Evolutionary conservation across 345 rosid species (phyloP), one percentile per base, ranked within the genome.

Genomic region (Carallia brachiata): DNA sequence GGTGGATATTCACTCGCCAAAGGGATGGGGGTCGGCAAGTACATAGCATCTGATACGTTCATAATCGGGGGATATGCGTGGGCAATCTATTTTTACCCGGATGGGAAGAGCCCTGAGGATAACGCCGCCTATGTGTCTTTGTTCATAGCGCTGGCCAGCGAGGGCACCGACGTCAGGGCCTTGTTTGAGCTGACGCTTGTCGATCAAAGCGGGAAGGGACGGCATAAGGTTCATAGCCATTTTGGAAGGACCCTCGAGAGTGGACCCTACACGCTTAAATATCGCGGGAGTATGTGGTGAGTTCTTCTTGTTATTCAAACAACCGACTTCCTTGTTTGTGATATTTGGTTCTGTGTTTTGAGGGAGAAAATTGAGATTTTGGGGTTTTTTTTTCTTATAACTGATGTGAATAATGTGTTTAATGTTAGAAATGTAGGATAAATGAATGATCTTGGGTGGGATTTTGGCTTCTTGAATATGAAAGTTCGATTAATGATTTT

Each of bases 271-370:
- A 78, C 83, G 16, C 85, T 88, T 10, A 88, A 85, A 52, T 85
- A 88, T 64, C 67, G 92, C 13, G 90, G 92, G 44, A 87, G 91
- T 82, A 87, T 87, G 91, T 87, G 91, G 91, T 87, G 57, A 70
- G 87, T 61, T 36, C 66, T 56, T 23, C 28, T 36, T 57, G 62
- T 68, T 39, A 62, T 36, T 68, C 19, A 55, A n/a, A 23, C 15
- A n/a, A 8, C 30, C 9, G 4, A n/a, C 30, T 56, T 19, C 59
- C 30, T 55, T 27, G 30, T 30, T 27, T 56, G 13, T 10, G 60
- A 27, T 19, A 8, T 8, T 56, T 32, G 60, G 34, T 56, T 56
- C 23, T 23, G 13, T 8, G 9, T 55, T 55, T 55, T 55, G 30
- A 7, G 59, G 30, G 3, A 55, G 59, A 55, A 40, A 40, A 8